Evolutionary conservation across 164 flowering plant species (phyloP), one percentile per base, ranked within the genome.

Genomic region (Euptelea pleiosperma): DNA sequence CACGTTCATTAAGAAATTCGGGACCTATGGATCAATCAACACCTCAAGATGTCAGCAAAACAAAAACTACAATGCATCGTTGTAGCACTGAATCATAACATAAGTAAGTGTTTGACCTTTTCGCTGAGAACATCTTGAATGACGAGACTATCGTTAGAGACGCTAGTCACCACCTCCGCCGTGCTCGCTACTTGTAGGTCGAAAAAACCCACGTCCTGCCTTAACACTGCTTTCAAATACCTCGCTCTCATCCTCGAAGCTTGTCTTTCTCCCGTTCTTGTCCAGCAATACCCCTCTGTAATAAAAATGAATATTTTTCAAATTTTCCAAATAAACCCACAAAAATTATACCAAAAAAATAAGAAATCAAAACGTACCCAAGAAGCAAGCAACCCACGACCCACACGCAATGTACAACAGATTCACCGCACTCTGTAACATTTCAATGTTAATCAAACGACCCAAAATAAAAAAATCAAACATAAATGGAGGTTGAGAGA

Each of bases 271-370:
- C 84, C 96, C 18, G 97, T 84, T 75, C 89, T 78, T 52, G 90
- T 70, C 96, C 96, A 91, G 46, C 96, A 91, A 67, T 74, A 88
- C 4, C 91, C 97, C 83, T 90, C 97, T 90, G 54, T 22, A 51
- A 22, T 24, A 53, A 55, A 45, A 9, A 41, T n/a, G n/a, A n/a
- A n/a, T n/a, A n/a, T n/a, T n/a, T n/a, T n/a, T n/a, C n/a, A n/a
- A n/a, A n/a, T n/a, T n/a, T 6, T n/a, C 11, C 11, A 10, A 15
- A 37, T 28, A 7, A 51, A 21, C 14, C 34, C 28, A 41, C 14
- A n/a, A n/a, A n/a, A n/a, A n/a, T n/a, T n/a, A n/a, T n/a, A n/a
- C n/a, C 59, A 15, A 31, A 25, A 25, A 6, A 40, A 33, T 16
- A n/a, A 26, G 16, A 9, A 7, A 11, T 0, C 3, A 3, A 52